Evolutionary conservation across 495 filamentous ascomycete species (phyloP).

Genomic region (Penicillium turbatum): DNA sequence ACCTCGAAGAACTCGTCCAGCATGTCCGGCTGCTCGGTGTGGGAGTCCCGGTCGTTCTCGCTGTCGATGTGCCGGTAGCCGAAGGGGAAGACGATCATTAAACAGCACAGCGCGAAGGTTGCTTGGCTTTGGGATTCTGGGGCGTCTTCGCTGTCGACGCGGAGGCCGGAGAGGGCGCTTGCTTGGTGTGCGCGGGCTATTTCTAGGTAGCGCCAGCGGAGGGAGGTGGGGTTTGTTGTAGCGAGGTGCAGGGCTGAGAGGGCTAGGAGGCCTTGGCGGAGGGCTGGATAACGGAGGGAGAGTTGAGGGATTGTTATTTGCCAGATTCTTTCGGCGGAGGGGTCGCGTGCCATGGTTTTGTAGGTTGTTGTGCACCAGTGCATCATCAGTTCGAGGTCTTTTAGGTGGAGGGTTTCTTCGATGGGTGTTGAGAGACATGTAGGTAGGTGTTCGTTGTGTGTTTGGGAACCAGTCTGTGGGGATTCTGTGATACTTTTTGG

Average conservation of each 20-base stretch:
- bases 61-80: conserved; percentile 33
- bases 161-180: conserved; percentile 34
- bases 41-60: conserved; percentile 10
- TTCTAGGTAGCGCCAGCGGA: conserved; percentile 25
- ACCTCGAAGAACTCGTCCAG: conserved; percentile 43
- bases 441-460: background rate
- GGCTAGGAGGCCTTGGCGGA: conserved; percentile 49
- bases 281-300: conserved; percentile 40
- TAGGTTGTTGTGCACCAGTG: conserved; percentile 46
- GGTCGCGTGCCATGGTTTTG: conserved; percentile 34
- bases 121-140: conserved; percentile 40
- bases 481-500: conserved; percentile 3
- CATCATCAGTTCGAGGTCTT: conserved; percentile 46
- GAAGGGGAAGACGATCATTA: conserved; percentile 45
- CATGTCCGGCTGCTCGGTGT: conserved; percentile 15
- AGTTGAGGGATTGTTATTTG: conserved; percentile 41
- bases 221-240: conserved; percentile 8
- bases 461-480: background rate
- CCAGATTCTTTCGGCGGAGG: conserved; percentile 39
- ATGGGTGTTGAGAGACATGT: background rate
- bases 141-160: conserved; percentile 20
- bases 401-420: conserved; percentile 14
- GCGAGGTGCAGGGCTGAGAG: conserved; percentile 47
- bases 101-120: conserved; percentile 42
- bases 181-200: conserved; percentile 37